Evolutionary conservation across 192 early-diverging fungal species (phyloP), one percentile per base, ranked within the genome.

Genomic region (Linnemannia exigua): DNA sequence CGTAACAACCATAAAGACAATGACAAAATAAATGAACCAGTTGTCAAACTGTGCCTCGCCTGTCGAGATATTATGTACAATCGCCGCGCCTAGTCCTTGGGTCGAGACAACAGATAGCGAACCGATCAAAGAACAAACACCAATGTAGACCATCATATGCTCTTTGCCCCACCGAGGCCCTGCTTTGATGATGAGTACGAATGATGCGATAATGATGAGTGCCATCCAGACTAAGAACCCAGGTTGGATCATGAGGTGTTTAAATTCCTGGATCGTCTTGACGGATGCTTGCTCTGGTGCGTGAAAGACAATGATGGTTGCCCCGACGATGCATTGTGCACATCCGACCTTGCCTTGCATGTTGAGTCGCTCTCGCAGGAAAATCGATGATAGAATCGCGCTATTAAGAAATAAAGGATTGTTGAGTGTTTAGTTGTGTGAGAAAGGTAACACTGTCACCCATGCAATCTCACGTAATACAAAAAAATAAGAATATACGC

Each of bases 121-220:
- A 1, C 97, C 97, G 36, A 97, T 96, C 35, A 97, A 87, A 1
- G 97, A 98, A 89, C 97, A 98, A 54, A 98, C 95, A 48, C 93
- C 91, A 74, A 98, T 93, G 82, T 97, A 98, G 7, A 98, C 93
- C 44, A 98, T 85, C 90, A 97, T 96, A 87, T 93, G 93, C 25
- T 88, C 78, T 75, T 94, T 95, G 35, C 97, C 97, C 87, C 93
- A 95, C 37, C 86, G 83, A 14, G 95, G 94, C 20, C 94, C 97
- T 2, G 94, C 93, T 35, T 93, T 91, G 68, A 95, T 94, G 69
- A 96, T 94, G 86, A 98, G 92, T 51, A 90, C 74, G 0, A 95
- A 79, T 25, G 95, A 93, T 17, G 91, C 84, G 20, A 86, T 61
- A 16, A 93, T 84, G 35, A 94, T 94, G n/a, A 91, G 67, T 1